These are phyloP conservation scores for Plasmodium relictum DNA, from an alignment of 169 alveolate species.

Conservation along the genomic window DNA sequence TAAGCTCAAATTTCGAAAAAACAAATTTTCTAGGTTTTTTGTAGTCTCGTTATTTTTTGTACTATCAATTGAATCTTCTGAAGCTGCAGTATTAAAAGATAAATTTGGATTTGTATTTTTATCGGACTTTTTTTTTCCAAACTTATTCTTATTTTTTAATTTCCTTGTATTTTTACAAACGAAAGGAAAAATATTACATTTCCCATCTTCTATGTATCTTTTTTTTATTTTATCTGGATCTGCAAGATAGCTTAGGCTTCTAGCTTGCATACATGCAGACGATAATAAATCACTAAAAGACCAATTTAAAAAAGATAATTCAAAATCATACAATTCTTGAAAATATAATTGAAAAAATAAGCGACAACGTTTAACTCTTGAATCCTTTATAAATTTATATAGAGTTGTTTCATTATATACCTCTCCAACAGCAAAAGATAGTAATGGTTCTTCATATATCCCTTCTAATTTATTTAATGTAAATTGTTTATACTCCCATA, in stretches of 20 bases:
- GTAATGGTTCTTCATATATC: conserved; percentile 84
- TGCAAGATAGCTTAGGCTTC: conserved; percentile 36
- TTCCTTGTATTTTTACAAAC: conserved; percentile 11
- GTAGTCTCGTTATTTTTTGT: conserved; percentile 21
- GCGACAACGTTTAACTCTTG: conserved; percentile 80
- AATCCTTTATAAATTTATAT: conserved; percentile 80
- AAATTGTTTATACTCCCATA: conserved; percentile 87
- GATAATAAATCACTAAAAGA: conserved; percentile 78
- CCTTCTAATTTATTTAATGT: conserved; percentile 87
- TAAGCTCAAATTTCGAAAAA: conserved; percentile 47
- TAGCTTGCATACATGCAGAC: conserved; percentile 50
- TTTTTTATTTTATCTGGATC: conserved; percentile 14
- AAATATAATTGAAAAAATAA: conserved; percentile 82
- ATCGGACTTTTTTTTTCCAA: conserved; percentile 3
- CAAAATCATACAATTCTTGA: conserved; percentile 87
- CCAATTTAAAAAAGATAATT: conserved; percentile 82
- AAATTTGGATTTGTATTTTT: neutral
- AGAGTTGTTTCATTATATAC: conserved; percentile 81
- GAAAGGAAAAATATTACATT: conserved; percentile 22
- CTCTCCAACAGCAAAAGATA: conserved; percentile 84
- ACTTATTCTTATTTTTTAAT: conserved; percentile 25
- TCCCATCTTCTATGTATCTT: conserved; percentile 13
- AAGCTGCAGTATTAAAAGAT: conserved; percentile 34
- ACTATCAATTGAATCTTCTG: conserved; percentile 20
- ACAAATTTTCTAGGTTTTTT: conserved; percentile 43